A percentile compares a stretch with the other conserved stretches of the same genome.
Conservation (phyloP, 768 basidiomycete species). For the Mrakia blollopis region DNA sequence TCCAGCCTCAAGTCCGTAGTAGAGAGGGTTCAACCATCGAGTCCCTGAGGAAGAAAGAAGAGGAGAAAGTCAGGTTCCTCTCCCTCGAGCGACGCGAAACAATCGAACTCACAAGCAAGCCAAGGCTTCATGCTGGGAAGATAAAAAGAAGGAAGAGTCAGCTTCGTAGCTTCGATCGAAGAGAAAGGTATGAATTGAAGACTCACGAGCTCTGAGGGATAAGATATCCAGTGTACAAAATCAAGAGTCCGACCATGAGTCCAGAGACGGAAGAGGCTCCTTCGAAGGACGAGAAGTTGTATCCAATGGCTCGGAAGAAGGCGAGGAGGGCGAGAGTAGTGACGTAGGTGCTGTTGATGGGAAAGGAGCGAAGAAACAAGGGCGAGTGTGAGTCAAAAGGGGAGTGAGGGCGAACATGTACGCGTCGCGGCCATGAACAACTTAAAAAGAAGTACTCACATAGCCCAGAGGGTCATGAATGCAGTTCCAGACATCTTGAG, state of each 20-base stretch:
- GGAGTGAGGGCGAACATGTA: not conserved
- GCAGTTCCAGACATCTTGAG: slow-evolving; percentile 23
- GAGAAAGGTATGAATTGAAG: not conserved
- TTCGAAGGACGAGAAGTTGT: slow-evolving; percentile 30
- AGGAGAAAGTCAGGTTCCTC: too few species aligned
- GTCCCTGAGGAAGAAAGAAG: slow-evolving; percentile 50
- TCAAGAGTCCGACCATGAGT: slow-evolving; percentile 30
- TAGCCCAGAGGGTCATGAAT: slow-evolving; percentile 33
- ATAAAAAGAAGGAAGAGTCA: slow-evolving; percentile 35
- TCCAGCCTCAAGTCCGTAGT: slow-evolving; percentile 66
- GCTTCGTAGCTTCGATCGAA: not conserved
- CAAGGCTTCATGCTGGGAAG: slow-evolving; percentile 68
- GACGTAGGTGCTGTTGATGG: slow-evolving; percentile 20
- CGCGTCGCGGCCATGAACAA: not conserved
- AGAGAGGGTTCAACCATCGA: slow-evolving; percentile 63
- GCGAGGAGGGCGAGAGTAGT: slow-evolving; percentile 32
- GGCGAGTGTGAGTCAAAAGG: too few species aligned
- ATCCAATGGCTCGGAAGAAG: slow-evolving; percentile 31
- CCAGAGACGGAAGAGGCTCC: slow-evolving; percentile 30
- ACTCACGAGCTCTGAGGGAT: slow-evolving; percentile 23
- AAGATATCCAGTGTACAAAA: slow-evolving; percentile 24
- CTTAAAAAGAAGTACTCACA: not conserved
- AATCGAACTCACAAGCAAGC: slow-evolving; percentile 54
- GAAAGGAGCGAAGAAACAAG: not conserved
- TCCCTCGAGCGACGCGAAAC: too few species aligned